These are phyloP conservation scores for Talinum fruticosum DNA, from an alignment of 148 eudicot genomes.

Conservation along the genomic window DNA sequence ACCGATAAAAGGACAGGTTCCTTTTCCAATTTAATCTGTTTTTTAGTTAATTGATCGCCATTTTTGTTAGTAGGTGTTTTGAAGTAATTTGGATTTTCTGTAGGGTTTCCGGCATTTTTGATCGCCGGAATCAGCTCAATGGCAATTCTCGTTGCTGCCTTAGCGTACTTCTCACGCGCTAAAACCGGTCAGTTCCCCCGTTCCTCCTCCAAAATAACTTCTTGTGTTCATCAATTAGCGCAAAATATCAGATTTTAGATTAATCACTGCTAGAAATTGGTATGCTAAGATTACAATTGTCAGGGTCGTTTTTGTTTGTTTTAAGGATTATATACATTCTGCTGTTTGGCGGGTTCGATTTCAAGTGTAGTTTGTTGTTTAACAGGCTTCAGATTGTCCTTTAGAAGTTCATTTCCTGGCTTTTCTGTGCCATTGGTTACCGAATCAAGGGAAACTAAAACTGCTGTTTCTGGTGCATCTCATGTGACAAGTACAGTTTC, in stretches of 20 bases:
- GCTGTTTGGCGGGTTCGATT: constrained; percentile 7
- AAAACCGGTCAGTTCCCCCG: constrained; percentile 42
- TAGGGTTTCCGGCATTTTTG: constrained; percentile 48
- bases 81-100: constrained; percentile 8
- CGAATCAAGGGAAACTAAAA: constrained; percentile 21
- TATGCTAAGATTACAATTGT: background rate
- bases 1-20: constrained; percentile 39
- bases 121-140: constrained; percentile 62
- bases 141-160: constrained; percentile 43
- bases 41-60: background rate
- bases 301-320: background rate
- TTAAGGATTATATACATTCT: background rate
- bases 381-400: constrained; percentile 49
- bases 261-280: background rate
- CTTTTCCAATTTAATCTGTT: background rate
- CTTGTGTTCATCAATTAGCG: background rate
- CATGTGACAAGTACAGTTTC: constrained; percentile 22
- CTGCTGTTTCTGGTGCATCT: constrained; percentile 28
- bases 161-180: constrained; percentile 40
- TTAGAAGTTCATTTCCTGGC: constrained; percentile 40
- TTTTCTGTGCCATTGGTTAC: constrained; percentile 29
- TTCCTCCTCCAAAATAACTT: background rate
- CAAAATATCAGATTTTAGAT: background rate
- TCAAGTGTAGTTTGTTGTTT: constrained; percentile 7
- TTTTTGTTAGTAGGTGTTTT: background rate